These are phyloP conservation scores for Cucurbitaria berberidis DNA, from an alignment of 2,329 filamentous ascomycete species.

Conservation along the genomic window DNA sequence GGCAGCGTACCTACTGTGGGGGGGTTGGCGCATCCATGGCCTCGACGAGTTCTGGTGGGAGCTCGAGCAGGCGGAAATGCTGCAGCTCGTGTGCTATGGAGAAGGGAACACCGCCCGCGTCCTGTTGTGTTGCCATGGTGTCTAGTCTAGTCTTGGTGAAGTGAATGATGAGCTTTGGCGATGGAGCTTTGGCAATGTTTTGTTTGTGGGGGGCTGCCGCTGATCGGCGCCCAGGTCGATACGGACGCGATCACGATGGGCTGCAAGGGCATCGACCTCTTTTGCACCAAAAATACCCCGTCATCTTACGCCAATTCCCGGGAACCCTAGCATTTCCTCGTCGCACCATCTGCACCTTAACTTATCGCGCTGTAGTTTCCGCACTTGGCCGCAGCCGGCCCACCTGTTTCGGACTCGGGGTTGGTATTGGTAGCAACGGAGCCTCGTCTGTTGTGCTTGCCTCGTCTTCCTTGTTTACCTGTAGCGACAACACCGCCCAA, in stretches of 20 bases:
- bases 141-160: too few species aligned
- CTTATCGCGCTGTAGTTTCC: slow-evolving; percentile 31
- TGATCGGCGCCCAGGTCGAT: slow-evolving; percentile 18
- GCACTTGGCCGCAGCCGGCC: slow-evolving; percentile 32
- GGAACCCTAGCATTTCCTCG: slow-evolving; percentile 22
- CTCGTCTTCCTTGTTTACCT: slow-evolving; percentile 32
- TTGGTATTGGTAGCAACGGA: too few species aligned
- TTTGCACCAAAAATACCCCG: slow-evolving; percentile 31
- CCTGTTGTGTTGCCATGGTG: slow-evolving; percentile 52
- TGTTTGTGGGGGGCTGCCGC: slow-evolving; percentile 29
- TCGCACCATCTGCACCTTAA: slow-evolving; percentile 33
- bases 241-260: slow-evolving; percentile 7
- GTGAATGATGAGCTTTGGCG: background rate
- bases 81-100: slow-evolving; percentile 55
- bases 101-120: slow-evolving; percentile 51
- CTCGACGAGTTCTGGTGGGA: slow-evolving; percentile 63
- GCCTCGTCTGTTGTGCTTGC: slow-evolving; percentile 9
- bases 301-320: slow-evolving; percentile 9
- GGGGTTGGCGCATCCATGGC: slow-evolving; percentile 58
- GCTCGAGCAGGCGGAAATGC: slow-evolving; percentile 65
- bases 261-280: slow-evolving; percentile 21
- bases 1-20: slow-evolving; percentile 46
- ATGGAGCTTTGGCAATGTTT: slow-evolving; percentile 3
- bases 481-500: slow-evolving; percentile 13
- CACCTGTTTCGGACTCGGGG: slow-evolving; percentile 31